These are phyloP conservation scores for Monilinia fructicola DNA, from an alignment of 2,329 filamentous ascomycete species.

Conservation along the genomic window DNA sequence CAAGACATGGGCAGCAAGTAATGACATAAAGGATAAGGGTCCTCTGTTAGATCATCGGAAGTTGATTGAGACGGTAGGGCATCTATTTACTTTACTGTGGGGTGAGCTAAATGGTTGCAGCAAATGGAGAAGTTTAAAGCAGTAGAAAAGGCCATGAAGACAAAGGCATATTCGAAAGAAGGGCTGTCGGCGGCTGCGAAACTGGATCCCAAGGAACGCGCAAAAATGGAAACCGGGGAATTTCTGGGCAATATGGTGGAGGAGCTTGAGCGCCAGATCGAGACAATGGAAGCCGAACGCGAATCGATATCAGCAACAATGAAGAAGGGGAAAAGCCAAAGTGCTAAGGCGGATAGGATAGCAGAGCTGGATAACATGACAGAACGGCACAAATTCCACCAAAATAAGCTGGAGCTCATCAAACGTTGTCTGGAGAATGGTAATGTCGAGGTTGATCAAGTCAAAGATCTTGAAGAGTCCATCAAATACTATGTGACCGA, in stretches of 20 bases:
- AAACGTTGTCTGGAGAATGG: slow-evolving; percentile 90
- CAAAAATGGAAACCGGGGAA: slow-evolving; percentile 83
- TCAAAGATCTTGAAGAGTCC: slow-evolving; percentile 83
- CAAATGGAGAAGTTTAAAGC: slow-evolving; percentile 99
- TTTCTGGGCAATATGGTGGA: slow-evolving; percentile 87
- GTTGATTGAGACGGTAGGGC: slow-evolving; percentile 88
- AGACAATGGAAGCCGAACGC: slow-evolving; percentile 85
- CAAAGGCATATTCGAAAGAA: slow-evolving; percentile 98
- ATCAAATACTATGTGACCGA: slow-evolving; percentile 96
- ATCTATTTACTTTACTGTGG: slow-evolving; percentile 22
- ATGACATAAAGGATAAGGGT: slow-evolving; percentile 99
- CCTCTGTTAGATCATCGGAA: slow-evolving; percentile 91
- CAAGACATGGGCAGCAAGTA: slow-evolving; percentile 97
- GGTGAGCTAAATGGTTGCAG: slow-evolving; percentile 50
- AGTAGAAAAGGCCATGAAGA: slow-evolving; percentile 99
- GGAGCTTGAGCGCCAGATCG: slow-evolving; percentile 90
- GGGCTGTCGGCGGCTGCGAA: slow-evolving; percentile 88
- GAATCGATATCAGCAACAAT: slow-evolving; percentile 82
- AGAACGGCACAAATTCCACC: slow-evolving; percentile 96
- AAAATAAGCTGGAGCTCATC: slow-evolving; percentile 86
- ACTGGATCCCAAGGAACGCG: slow-evolving; percentile 95
- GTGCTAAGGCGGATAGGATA: slow-evolving; percentile 80
- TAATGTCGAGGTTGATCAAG: slow-evolving; percentile 81
- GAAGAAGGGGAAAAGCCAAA: slow-evolving; percentile 93
- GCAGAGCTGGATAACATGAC: slow-evolving; percentile 80